phyloP scores from a whole-genome alignment of 208 protist species.

The Entamoeba invadens region DNA sequence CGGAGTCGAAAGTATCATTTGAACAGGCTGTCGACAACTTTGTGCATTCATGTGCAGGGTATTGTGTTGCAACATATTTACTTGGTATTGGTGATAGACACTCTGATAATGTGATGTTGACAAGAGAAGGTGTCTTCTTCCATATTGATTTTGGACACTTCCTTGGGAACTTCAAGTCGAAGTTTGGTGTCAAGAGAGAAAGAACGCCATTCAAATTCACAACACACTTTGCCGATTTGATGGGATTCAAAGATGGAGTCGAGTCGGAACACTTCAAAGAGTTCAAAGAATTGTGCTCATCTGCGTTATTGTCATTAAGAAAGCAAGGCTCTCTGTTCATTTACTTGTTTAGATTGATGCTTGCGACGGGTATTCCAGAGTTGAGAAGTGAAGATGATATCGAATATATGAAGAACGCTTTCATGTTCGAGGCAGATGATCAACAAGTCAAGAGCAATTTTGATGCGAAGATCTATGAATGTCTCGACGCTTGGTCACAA shows the following conservation, averaged over 20 bases:
- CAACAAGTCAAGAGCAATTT: not conserved
- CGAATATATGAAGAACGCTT: not conserved
- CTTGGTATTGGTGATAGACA: conserved; percentile 59
- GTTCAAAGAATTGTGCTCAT: not conserved
- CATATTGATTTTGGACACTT: conserved; percentile 87
- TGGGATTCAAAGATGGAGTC: conserved; percentile 29
- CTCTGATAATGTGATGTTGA: conserved; percentile 52
- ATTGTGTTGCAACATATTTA: conserved; percentile 78
- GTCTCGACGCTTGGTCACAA: not conserved
- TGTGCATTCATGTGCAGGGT: conserved; percentile 63
- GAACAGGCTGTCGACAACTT: conserved; percentile 51
- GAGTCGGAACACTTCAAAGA: not conserved
- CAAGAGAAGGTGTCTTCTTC: conserved; percentile 49
- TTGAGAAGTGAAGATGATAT: not conserved
- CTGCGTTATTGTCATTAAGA: not conserved
- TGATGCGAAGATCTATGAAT: not conserved
- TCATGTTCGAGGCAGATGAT: not conserved
- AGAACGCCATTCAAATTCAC: conserved; percentile 64
- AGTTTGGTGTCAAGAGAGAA: conserved; percentile 72
- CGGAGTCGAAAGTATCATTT: not conserved
- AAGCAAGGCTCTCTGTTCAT: not conserved
- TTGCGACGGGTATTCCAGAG: not conserved
- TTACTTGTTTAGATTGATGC: conserved; percentile 1
- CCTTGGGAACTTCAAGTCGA: conserved; percentile 76
- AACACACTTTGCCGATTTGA: conserved; percentile 62